Percentiles rank a stretch among this genome's conserved stretches.
phyloP scores from a whole-genome alignment of 768 basidiomycete genomes.

The Suillus subaureus region DNA sequence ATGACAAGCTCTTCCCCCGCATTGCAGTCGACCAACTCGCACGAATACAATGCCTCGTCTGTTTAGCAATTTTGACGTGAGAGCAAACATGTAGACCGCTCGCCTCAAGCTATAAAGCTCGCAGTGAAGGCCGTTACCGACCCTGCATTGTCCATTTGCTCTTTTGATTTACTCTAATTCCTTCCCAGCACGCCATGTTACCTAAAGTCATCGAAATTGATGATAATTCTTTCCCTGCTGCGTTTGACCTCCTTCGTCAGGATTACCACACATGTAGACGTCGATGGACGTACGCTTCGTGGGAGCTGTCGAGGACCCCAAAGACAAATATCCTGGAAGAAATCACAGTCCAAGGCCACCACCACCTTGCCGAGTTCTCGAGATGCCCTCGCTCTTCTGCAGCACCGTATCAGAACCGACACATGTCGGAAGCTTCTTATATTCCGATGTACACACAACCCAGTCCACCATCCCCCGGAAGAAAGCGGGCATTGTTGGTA shows the following conservation, averaged over 20 bases:
- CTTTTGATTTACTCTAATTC: background rate
- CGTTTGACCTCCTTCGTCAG: background rate
- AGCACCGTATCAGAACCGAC: background rate
- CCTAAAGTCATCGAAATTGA: background rate
- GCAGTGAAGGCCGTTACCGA: background rate
- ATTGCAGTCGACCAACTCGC: background rate
- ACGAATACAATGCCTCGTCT: too few relatives aligned
- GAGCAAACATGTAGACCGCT: background rate
- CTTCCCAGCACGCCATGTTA: background rate
- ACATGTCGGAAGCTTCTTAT: background rate
- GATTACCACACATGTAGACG: background rate
- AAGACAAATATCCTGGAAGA: background rate
- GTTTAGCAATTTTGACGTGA: background rate
- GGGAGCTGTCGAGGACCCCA: background rate
- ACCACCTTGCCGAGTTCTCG: background rate
- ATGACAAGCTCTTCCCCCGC: background rate
- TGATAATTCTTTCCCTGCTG: too few relatives aligned
- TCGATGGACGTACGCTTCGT: background rate
- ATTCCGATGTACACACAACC: background rate
- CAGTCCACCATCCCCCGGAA: background rate
- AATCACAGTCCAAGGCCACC: background rate
- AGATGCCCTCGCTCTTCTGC: background rate
- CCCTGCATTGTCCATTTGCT: background rate
- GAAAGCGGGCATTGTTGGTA: conserved; percentile 2
- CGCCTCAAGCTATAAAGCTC: background rate